Evolutionary conservation across 768 basidiomycete genomes (phyloP), one percentile per base, ranked within the genome.

Genomic region (Suillus ampliporus): DNA sequence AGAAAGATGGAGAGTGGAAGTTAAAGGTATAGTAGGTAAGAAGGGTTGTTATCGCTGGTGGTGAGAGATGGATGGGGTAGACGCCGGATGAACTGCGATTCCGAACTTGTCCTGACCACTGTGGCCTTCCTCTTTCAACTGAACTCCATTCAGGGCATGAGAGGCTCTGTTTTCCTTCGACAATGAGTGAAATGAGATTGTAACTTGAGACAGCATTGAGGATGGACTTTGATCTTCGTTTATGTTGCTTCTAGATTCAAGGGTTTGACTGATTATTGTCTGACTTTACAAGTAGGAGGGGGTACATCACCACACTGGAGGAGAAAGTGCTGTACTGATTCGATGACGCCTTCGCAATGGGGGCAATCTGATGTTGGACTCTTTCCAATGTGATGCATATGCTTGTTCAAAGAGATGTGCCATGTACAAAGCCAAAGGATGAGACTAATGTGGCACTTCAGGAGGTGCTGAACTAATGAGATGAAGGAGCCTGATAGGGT

Each of bases 341-440:
- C 54, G 0, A 5, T 23, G n/a, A 48, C 35, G 0, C 23, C n/a
- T 37, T 41, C 28, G 68, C 79, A 79, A 1, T 51, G 40, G 4
- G 62, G 58, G 67, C 77, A 79, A 2, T 38, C 28, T 13, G 75
- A 69, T 1, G 65, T 63, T 11, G 74, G 71, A 0, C 51, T 61
- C 28, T 63, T 65, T 1, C 61, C 56, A 15, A 80, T 73, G 2
- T 60, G 48, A 47, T 75, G 65, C 0, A 80, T 73, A 65, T 79
- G 69, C 10, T 68, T 57, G 28, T 72, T 67, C 0, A 79, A 68
- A 0, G 73, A 70, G 2, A 66, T 52, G 48, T 79, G 78, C 1
- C 71, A 72, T 0, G 73, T 73, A 4, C 71, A 48, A 19, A 81
- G 68, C 56, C 56, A 57, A 2, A 57, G 6, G 7, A 57, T 14